A percentile compares a stretch with the other conserved stretches of the same genome.
phyloP scores from a whole-genome alignment of 2,329 filamentous ascomycete species.

The Nigrospora osmanthi region DNA sequence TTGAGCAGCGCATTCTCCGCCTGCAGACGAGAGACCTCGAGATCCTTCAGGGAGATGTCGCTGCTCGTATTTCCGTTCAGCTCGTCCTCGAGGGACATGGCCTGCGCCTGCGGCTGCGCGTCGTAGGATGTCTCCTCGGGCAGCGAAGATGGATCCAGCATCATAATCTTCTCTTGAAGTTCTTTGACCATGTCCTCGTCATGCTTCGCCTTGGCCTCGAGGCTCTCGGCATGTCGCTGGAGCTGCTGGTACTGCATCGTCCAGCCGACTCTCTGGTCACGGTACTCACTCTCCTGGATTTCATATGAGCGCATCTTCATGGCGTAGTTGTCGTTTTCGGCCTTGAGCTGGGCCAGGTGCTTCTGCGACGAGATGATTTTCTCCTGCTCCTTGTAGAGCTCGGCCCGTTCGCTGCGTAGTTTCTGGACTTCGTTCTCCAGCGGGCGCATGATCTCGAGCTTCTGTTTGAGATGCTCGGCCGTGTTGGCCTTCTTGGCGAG shows the following conservation, averaged over 20 bases:
- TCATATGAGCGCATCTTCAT: constrained; percentile 25
- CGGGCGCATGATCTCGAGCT: constrained; percentile 48
- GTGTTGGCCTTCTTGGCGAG: constrained; percentile 56
- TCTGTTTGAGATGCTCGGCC: constrained; percentile 54
- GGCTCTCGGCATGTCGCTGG: constrained; percentile 16
- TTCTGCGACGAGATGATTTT: constrained; percentile 17
- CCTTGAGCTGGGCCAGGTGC: constrained; percentile 25
- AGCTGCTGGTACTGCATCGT: constrained; percentile 22
- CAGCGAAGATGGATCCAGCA: constrained; percentile 19
- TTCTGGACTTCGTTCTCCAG: constrained; percentile 48
- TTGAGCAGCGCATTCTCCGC: constrained; percentile 54
- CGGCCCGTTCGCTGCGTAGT: constrained; percentile 46
- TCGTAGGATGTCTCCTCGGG: constrained; percentile 27
- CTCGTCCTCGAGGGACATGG: constrained; percentile 46
- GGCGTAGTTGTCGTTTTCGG: constrained; percentile 21
- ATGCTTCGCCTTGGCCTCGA: constrained; percentile 35
- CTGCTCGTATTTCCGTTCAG: constrained; percentile 40
- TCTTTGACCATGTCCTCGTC: constrained; percentile 50
- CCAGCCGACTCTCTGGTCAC: constrained; percentile 33
- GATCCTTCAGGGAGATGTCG: constrained; percentile 29
- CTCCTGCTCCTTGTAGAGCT: constrained; percentile 30
- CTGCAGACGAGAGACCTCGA: constrained; percentile 50
- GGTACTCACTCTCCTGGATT: constrained; percentile 29
- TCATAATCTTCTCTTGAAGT: constrained; percentile 49
- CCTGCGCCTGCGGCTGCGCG: constrained; percentile 7